phyloP scores from a whole-genome alignment of 106 monocot species.

The Narthecium ossifragum region DNA sequence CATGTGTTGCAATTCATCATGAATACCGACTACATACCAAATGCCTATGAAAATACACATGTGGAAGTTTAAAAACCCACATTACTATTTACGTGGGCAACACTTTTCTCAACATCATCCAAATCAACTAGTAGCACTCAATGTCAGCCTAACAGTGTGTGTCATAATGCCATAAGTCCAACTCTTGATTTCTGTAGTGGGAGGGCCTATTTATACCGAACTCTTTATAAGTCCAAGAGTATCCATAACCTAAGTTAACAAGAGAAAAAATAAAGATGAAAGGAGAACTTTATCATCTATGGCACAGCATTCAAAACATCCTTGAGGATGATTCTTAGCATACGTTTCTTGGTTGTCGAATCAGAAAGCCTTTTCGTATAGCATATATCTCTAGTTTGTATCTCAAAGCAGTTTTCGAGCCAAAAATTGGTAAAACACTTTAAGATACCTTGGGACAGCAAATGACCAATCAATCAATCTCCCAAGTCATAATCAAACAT shows the following conservation, averaged over 20 bases:
- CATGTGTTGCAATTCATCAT: not conserved
- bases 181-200: not conserved
- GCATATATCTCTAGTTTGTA: no score
- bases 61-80: not conserved
- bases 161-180: not conserved
- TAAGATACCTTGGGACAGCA: no score
- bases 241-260: not conserved
- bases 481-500: no score
- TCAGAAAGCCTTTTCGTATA: no score
- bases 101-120: not conserved
- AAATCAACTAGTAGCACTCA: not conserved
- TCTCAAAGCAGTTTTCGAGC: no score
- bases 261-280: not conserved
- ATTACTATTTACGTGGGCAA: no score
- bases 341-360: no score
- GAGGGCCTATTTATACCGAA: no score
- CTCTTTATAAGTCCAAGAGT: not conserved
- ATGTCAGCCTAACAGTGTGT: not conserved
- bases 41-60: not conserved
- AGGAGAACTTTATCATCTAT: not conserved
- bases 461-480: no score
- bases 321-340: no score
- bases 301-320: no score
- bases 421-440: no score
- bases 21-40: not conserved